Conservation (phyloP, 2,329 filamentous ascomycete genomes). For the Paraphoma sp. region DNA sequence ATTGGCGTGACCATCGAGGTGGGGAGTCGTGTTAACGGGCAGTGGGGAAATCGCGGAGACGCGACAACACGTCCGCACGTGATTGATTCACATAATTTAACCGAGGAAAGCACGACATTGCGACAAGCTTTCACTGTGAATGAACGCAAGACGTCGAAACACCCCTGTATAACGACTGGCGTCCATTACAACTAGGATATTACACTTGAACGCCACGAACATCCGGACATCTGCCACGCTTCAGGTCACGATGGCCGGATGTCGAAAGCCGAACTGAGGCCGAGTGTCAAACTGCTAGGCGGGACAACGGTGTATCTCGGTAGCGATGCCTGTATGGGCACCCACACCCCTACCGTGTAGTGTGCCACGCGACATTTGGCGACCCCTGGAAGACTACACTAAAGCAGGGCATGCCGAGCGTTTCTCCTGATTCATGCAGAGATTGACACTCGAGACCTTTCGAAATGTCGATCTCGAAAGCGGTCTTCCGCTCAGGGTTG, state of each 20-base stretch:
- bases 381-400: not conserved
- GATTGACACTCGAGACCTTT: not conserved
- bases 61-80: slow-evolving; percentile 29
- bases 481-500: not conserved
- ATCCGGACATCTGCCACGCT: too few relatives aligned
- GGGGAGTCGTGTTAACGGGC: not conserved
- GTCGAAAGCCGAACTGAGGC: not conserved
- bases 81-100: not conserved
- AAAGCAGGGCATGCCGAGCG: not conserved
- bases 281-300: not conserved
- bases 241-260: not conserved
- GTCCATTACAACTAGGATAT: too few relatives aligned
- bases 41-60: slow-evolving; percentile 3
- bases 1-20: too few relatives aligned
- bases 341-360: not conserved
- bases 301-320: not conserved
- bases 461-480: not conserved
- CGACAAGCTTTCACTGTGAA: not conserved
- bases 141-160: too few relatives aligned
- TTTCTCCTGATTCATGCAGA: not conserved
- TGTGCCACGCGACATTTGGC: not conserved
- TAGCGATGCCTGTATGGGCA: not conserved
- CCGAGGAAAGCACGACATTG: not conserved
- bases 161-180: too few relatives aligned
- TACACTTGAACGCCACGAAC: too few relatives aligned